A percentile compares a stretch with the other conserved stretches of the same genome.
Conservation (phyloP, 1,139 yeast species). For the Taphrina deformans region DNA sequence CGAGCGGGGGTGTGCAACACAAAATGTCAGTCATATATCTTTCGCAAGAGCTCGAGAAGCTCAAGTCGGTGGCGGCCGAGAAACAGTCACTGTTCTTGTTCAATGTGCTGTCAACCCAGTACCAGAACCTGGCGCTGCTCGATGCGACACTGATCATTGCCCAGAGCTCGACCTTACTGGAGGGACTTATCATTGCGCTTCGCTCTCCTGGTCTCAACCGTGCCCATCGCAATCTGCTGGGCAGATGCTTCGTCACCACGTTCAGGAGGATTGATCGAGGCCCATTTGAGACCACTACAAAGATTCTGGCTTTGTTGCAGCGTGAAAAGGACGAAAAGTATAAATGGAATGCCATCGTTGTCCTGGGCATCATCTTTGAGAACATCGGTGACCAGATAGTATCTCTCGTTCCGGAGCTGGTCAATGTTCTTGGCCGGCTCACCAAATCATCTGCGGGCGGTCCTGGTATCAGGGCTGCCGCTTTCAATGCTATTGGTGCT, state of each 20-base stretch:
- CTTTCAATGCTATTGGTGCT: conserved; percentile 41
- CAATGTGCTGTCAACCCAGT: conserved; percentile 37
- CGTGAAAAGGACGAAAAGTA: conserved; percentile 43
- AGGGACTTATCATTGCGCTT: conserved; percentile 49
- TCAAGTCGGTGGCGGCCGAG: conserved; percentile 35
- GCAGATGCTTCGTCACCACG: conserved; percentile 37
- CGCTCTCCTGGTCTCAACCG: conserved; percentile 42
- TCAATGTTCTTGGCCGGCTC: conserved; percentile 14
- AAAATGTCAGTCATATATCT: background rate
- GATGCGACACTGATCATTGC: conserved; percentile 38
- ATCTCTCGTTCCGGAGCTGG: conserved; percentile 39
- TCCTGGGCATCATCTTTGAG: conserved; percentile 36
- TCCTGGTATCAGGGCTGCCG: conserved; percentile 43
- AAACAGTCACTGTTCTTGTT: conserved; percentile 38
- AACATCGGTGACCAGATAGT: conserved; percentile 41
- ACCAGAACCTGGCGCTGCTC: conserved; percentile 34
- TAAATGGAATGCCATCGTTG: conserved; percentile 6
- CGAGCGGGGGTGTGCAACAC: too few relatives aligned
- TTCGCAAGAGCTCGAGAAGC: conserved; percentile 31
- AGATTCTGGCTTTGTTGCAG: conserved; percentile 41
- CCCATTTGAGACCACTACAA: conserved; percentile 44
- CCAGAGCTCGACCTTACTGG: conserved; percentile 46
- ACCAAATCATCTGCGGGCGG: conserved; percentile 35
- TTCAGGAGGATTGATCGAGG: conserved; percentile 39
- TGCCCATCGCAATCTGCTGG: conserved; percentile 37